Evolutionary conservation across 441 rosid species (phyloP), one percentile per base, ranked within the genome.

Genomic region (Viola pubescens): DNA sequence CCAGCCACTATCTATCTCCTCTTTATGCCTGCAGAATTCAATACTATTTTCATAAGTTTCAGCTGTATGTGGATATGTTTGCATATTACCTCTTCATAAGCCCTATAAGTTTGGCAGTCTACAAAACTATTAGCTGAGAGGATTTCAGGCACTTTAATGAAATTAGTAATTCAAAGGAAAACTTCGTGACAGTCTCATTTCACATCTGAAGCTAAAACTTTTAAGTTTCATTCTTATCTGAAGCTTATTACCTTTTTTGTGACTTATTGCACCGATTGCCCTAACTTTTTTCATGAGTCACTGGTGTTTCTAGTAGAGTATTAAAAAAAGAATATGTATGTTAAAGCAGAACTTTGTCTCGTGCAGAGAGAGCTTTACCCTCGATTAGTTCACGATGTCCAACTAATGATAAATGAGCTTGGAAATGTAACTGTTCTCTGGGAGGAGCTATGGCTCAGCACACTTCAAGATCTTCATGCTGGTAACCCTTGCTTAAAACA

Each of bases 401-500:
- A 88, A 73, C 95, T 94, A 66, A 82, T 94, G 97, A 85, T 94
- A 70, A 84, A 79, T 73, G 97, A 89, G 69, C 97, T 94, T 61
- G 94, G 81, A 63, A 94, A 90, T 73, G 86, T 88, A 60, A 89
- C 99, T 65, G 96, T 94, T 72, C 95, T 94, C 54, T 94, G 99
- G 99, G 99, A 94, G 81, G 99, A 94, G 73, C 81, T 94, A 47
- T 94, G 99, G 97, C 91, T 94, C 61, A 81, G 97, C 81, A 90
- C 99, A 41, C 97, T 94, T 74, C 97, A 94, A 74, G 99, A 90
- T 73, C 91, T 94, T 77, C 97, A 90, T 69, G 82, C 90, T 80
- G 97, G 99, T 94, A 78, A 68, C 48, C 44, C 50, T 65, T 54
- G 67, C 63, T 54, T 59, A 56, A 11, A 53, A 56, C 56, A 14